Conservation (phyloP, 2,329 filamentous ascomycete species). For the Colletotrichum sp. region DNA sequence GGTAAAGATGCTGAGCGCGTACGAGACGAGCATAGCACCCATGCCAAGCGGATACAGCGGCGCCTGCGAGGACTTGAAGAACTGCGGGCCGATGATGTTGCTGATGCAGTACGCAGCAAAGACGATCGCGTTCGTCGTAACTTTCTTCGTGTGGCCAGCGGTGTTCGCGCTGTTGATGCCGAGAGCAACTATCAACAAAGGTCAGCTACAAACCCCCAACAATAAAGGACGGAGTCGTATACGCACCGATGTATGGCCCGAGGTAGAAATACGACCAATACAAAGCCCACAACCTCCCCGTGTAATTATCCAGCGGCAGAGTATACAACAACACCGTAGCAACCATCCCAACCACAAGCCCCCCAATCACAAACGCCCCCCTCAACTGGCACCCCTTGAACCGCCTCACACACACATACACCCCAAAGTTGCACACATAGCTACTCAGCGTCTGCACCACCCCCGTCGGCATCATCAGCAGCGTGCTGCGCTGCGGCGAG, state of each 20-base stretch:
- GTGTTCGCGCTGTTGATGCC: background rate
- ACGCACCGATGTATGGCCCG: background rate
- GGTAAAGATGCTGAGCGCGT: constrained; percentile 18
- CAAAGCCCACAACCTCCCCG: background rate
- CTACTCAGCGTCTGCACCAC: background rate
- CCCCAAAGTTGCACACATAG: background rate
- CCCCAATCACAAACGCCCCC: background rate
- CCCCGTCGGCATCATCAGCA: background rate
- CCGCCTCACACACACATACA: background rate
- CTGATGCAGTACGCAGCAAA: constrained; percentile 21
- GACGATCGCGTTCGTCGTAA: background rate
- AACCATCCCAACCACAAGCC: background rate
- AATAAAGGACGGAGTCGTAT: background rate
- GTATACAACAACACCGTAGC: background rate
- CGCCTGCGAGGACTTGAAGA: constrained; percentile 30
- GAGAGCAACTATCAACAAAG: background rate
- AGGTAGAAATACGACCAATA: background rate
- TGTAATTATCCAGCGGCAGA: background rate
- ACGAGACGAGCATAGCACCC: constrained; percentile 28
- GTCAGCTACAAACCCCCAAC: background rate
- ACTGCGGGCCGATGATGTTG: constrained; percentile 34
- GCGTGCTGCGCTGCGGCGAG: background rate
- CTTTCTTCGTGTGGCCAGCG: background rate
- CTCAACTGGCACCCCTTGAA: background rate
- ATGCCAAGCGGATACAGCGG: constrained; percentile 32